These are phyloP conservation scores for Filosporella fistucella DNA, from an alignment of 495 filamentous ascomycete genomes.

Conservation along the genomic window DNA sequence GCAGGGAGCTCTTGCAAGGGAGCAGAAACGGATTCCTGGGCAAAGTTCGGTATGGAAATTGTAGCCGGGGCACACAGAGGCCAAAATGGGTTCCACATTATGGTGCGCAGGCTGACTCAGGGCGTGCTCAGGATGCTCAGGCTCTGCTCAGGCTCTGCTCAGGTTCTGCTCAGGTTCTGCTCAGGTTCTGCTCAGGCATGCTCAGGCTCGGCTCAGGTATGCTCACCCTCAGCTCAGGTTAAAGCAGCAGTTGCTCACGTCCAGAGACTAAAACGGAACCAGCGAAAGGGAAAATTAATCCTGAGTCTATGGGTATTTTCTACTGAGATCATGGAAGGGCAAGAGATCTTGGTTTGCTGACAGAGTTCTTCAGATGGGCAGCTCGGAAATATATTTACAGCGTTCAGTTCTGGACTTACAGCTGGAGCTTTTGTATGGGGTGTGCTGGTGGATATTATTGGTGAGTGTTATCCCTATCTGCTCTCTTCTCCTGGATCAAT, in stretches of 20 bases:
- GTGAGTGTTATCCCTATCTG: too few species aligned
- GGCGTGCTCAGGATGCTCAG: slow-evolving; percentile 15
- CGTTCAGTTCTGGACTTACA: slow-evolving; percentile 29
- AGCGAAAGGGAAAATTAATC: slow-evolving; percentile 14
- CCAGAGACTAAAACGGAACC: slow-evolving; percentile 16
- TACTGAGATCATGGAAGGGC: too few species aligned
- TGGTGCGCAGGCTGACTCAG: slow-evolving; percentile 2
- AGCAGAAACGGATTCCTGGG: too few species aligned
- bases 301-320: too few species aligned
- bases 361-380: too few species aligned
- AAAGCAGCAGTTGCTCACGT: slow-evolving; percentile 16
- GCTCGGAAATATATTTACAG: too few species aligned
- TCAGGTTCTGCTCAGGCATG: too few species aligned
- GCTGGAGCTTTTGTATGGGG: slow-evolving; percentile 42
- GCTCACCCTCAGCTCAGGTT: too few species aligned
- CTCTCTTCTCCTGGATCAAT: too few species aligned
- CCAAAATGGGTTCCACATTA: slow-evolving; percentile 13
- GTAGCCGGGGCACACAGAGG: neutral
- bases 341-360: too few species aligned
- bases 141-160: slow-evolving; percentile 14
- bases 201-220: too few species aligned
- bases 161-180: slow-evolving; percentile 14
- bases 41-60: too few species aligned
- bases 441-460: neutral
- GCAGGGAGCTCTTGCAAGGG: slow-evolving; percentile 2